Conservation (phyloP, 495 filamentous ascomycete genomes). For the Aspergillus heteromorphus region DNA sequence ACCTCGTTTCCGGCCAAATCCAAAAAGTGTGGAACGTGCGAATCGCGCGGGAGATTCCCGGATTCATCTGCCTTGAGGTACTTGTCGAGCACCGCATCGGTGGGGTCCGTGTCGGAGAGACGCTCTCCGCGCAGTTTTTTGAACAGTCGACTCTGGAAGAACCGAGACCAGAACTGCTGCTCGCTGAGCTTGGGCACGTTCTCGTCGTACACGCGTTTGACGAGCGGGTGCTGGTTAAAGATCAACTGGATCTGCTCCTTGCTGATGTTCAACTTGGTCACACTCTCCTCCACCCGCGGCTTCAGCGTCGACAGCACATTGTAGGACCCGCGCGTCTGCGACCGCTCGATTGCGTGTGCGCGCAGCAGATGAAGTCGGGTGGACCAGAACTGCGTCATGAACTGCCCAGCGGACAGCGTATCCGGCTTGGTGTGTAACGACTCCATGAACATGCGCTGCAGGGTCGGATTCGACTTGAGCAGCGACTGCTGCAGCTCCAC, state of each 20-base stretch:
- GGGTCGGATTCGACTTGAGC: constrained; percentile 63
- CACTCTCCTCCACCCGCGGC: constrained; percentile 68
- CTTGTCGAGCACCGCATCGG: constrained; percentile 73
- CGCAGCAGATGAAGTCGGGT: constrained; percentile 76
- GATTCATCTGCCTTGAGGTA: constrained; percentile 68
- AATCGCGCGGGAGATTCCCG: constrained; percentile 44
- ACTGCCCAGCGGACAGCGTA: constrained; percentile 67
- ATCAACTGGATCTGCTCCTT: constrained; percentile 92
- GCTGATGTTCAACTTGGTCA: constrained; percentile 74
- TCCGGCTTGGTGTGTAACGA: constrained; percentile 72
- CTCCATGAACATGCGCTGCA: constrained; percentile 78
- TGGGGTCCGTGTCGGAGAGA: constrained; percentile 64
- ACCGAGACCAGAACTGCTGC: constrained; percentile 81
- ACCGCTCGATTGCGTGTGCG: constrained; percentile 81
- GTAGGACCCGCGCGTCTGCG: constrained; percentile 79
- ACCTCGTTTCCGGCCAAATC: constrained; percentile 92
- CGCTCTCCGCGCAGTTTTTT: constrained; percentile 90
- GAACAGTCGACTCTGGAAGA: constrained; percentile 82
- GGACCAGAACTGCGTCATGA: constrained; percentile 91
- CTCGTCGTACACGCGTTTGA: constrained; percentile 87
- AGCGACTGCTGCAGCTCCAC: constrained; percentile 79
- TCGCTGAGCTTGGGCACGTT: constrained; percentile 80
- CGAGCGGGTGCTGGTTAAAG: constrained; percentile 85
- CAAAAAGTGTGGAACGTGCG: constrained; percentile 78
- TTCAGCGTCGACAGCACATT: constrained; percentile 92